phyloP scores from a whole-genome alignment of 495 filamentous ascomycete genomes.

The Aspergillus wentii region DNA sequence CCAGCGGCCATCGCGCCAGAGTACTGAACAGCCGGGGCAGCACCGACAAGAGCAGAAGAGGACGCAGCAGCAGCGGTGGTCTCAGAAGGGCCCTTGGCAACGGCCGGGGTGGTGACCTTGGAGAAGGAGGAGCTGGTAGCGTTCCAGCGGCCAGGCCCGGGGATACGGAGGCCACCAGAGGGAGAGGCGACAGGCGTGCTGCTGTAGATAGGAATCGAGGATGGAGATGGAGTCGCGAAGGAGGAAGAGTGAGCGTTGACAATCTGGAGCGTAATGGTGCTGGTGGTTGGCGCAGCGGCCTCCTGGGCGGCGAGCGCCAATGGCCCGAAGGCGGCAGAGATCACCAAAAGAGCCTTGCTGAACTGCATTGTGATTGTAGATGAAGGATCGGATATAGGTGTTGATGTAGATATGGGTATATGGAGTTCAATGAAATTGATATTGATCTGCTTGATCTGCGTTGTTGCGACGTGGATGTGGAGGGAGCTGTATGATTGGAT shows the following conservation, averaged over 20 bases:
- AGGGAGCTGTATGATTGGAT: too few species aligned
- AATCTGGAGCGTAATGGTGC: conserved; percentile 30
- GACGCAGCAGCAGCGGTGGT: conserved; percentile 17
- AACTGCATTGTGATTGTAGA: conserved; percentile 38
- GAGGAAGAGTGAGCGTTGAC: conserved; percentile 16
- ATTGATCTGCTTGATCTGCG: too few species aligned
- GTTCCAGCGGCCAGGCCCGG: neutral
- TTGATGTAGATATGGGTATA: neutral
- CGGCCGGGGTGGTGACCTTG: conserved; percentile 12
- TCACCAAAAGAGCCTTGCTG: conserved; percentile 28
- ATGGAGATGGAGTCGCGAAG: conserved; percentile 17
- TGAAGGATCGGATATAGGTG: neutral
- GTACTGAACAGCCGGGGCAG: conserved; percentile 25
- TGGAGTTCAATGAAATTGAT: conserved; percentile 1
- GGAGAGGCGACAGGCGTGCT: conserved; percentile 5
- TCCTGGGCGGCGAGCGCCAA: conserved; percentile 26
- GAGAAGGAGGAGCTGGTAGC: conserved; percentile 16
- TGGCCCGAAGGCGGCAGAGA: conserved; percentile 26
- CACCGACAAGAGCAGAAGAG: conserved; percentile 21
- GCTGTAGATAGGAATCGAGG: conserved; percentile 12
- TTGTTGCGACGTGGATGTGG: too few species aligned
- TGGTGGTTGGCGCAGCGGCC: conserved; percentile 15
- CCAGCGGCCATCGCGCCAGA: conserved; percentile 32
- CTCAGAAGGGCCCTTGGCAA: conserved; percentile 12
- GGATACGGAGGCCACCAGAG: conserved; percentile 4